phyloP scores from a whole-genome alignment of 371 early-diverging fungal species.

The Dinochytrium kinnereticum region DNA sequence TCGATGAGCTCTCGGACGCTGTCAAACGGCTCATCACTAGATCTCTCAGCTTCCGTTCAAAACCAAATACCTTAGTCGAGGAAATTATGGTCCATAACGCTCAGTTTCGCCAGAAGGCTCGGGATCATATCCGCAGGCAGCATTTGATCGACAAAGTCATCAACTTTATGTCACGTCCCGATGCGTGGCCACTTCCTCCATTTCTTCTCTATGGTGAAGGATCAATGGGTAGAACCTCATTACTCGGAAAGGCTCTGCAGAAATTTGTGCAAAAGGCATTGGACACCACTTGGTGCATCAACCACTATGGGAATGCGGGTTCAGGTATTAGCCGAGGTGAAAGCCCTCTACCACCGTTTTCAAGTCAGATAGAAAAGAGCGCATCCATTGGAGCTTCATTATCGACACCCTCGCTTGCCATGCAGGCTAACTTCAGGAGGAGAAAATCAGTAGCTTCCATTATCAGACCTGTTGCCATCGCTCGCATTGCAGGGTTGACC shows the following conservation, averaged over 20 bases:
- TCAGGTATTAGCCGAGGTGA: conserved; percentile 7
- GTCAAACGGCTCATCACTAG: background rate
- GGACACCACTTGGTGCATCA: background rate
- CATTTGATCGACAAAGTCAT: conserved; percentile 31
- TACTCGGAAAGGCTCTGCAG: conserved; percentile 23
- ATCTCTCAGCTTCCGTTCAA: background rate
- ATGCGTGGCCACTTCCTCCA: conserved; percentile 24
- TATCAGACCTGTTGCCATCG: conserved; percentile 21
- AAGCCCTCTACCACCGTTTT: conserved; percentile 15
- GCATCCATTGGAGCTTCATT: background rate
- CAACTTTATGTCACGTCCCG: conserved; percentile 14
- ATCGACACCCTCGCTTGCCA: background rate
- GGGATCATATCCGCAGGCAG: conserved; percentile 24
- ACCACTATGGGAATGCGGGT: background rate
- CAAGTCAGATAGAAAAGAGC: conserved; percentile 7
- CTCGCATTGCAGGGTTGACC: conserved; percentile 20
- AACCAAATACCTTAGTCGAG: conserved; percentile 8
- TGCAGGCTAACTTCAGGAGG: background rate
- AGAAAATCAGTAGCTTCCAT: background rate
- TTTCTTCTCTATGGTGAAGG: conserved; percentile 20
- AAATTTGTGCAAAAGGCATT: background rate
- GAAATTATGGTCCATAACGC: conserved; percentile 22
- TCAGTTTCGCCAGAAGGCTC: conserved; percentile 10
- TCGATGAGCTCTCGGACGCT: conserved; percentile 1
- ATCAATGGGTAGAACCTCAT: conserved; percentile 22